Evolutionary conservation across 768 basidiomycete species (phyloP), one percentile per base, ranked within the genome.

Genomic region (Pleurotus tuber-regium): DNA sequence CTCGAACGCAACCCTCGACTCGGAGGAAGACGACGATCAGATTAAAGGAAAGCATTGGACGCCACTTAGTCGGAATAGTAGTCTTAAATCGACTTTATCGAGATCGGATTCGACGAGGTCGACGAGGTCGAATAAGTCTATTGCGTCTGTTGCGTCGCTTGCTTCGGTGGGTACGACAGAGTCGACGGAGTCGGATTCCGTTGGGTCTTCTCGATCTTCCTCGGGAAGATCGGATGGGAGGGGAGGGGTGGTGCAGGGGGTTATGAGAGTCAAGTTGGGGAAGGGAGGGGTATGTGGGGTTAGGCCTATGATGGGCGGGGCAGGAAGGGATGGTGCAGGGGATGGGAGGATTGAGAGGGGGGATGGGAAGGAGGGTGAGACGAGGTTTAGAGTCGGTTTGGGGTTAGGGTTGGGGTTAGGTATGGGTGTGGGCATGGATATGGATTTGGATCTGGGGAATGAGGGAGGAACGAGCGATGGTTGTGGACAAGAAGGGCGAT

Each of bases 401-500:
- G 43, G 43, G 23, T 29, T 26, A 30, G 24, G 43, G 10, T 25
- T 51, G 4, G 54, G 48, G 2, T 57, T 57, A 11, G 42, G 38
- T 18, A 43, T 44, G 21, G 18, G 50, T 14, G 33, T 53, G 8
- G 54, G 48, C 1, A 55, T 54, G n/a, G 42, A 31, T 10, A 36
- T 42, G 9, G 44, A 56, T 16, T 53, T 49, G 53, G 59, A 14
- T 7, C 25, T 25, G 43, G 54, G 25, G 43, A 59, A 18, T 38
- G 54, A 31, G 49, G 46, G 21, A 28, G 21, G 16, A 29, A 42
- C 21, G 43, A 35, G 39, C 18, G 43, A 18, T 26, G 42, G 31
- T 40, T 44, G 19, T 50, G 25, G 21, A 23, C 47, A 52, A 29
- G 53, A 54, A 4, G 65, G 61, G 38, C 64, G 70, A 50, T 60